These are phyloP conservation scores for Umbellularia californica DNA, from an alignment of 164 flowering plant genomes.

Conservation along the genomic window DNA sequence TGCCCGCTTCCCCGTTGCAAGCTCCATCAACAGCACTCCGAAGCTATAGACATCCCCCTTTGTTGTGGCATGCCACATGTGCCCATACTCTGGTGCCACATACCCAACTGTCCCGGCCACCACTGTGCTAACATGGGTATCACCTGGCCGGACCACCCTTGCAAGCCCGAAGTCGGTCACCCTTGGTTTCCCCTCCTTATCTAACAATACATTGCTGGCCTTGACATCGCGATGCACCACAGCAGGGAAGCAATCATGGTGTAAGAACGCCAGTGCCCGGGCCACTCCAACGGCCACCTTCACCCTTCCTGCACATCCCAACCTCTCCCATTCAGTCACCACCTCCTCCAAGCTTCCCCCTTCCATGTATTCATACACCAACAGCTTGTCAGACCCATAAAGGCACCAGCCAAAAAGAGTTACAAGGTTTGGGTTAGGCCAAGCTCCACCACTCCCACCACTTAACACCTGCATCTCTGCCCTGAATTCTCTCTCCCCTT, in stretches of 20 bases:
- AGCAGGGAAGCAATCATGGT: constrained; percentile 80
- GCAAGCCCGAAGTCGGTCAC: constrained; percentile 92
- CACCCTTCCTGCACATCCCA: constrained; percentile 56
- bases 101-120: constrained; percentile 92
- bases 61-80: constrained; percentile 83
- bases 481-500: constrained; percentile 77
- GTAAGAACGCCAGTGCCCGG: constrained; percentile 65
- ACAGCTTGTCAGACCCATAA: constrained; percentile 53
- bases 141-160: constrained; percentile 60
- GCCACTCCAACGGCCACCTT: constrained; percentile 71
- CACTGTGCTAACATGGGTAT: constrained; percentile 82
- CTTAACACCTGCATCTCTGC: constrained; percentile 86
- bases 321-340: constrained; percentile 36
- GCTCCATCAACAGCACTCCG: constrained; percentile 83
- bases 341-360: constrained; percentile 88
- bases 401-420: constrained; percentile 90
- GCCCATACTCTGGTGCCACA: constrained; percentile 92
- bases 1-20: constrained; percentile 78
- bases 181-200: constrained; percentile 52
- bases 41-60: constrained; percentile 92
- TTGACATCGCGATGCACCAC: constrained; percentile 90
- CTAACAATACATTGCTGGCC: constrained; percentile 83
- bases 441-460: constrained; percentile 47
- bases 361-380: constrained; percentile 84
- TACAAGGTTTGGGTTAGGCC: constrained; percentile 91